phyloP scores from a whole-genome alignment of 768 basidiomycete species.

The Auriscalpium microsporum region DNA sequence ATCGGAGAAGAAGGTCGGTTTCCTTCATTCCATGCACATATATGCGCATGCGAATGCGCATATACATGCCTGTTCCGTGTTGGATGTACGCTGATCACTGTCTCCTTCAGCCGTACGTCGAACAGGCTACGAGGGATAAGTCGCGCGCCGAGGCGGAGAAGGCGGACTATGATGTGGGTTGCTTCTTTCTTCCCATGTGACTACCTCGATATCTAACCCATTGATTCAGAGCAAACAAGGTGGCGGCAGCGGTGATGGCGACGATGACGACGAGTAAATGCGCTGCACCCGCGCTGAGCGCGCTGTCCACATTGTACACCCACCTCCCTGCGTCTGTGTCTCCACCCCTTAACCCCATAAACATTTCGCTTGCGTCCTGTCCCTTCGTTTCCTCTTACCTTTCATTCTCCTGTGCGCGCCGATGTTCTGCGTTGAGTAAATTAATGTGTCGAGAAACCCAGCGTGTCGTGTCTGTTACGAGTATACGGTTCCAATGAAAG shows the following conservation, averaged over 20 bases:
- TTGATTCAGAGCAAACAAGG: conserved; percentile 28
- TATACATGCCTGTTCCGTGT: conserved; percentile 2
- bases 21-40: neutral
- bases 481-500: too few species aligned
- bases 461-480: too few species aligned
- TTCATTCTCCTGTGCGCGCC: conserved; percentile 1
- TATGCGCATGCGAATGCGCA: neutral
- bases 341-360: neutral
- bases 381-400: neutral
- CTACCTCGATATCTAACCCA: neutral
- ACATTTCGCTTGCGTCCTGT: neutral
- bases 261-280: conserved; percentile 38
- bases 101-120: conserved; percentile 66
- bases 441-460: too few species aligned
- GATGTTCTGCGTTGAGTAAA: neutral
- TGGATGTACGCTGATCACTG: conserved; percentile 3
- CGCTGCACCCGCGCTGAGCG: neutral
- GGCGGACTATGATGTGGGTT: conserved; percentile 32
- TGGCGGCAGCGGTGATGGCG: conserved; percentile 31
- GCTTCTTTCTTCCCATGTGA: neutral
- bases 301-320: neutral
- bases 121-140: conserved; percentile 85
- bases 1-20: conserved; percentile 77
- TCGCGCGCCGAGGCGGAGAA: conserved; percentile 79
- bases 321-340: conserved; percentile 2